Conservation (phyloP, 106 monocot genomes). For the Acorus calamus region DNA sequence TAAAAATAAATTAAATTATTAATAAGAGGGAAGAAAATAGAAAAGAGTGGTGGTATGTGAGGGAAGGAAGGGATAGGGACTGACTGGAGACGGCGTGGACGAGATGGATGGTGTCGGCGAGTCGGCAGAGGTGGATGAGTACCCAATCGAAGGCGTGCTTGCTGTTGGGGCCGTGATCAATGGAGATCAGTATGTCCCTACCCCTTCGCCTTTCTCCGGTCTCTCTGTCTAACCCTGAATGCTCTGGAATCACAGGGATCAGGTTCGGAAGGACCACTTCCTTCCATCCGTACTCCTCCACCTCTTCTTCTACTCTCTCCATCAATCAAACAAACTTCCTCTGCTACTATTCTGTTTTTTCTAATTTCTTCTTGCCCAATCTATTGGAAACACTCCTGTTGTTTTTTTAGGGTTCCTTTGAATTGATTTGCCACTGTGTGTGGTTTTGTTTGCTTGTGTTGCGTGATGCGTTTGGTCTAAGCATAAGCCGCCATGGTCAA, state of each 20-base stretch:
- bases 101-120: constrained; percentile 85
- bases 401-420: no score
- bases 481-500: no score
- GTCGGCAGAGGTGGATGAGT: constrained; percentile 72
- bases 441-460: no score
- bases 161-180: constrained; percentile 69
- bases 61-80: neutral
- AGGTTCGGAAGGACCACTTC: constrained; percentile 68
- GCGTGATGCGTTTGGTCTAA: no score
- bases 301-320: constrained; percentile 58
- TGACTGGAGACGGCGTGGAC: constrained; percentile 69
- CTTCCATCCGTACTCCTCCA: constrained; percentile 70
- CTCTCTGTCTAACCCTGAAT: constrained; percentile 53
- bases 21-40: no score
- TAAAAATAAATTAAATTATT: no score
- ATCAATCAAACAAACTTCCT: constrained; percentile 8
- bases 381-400: no score
- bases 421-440: no score
- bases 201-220: constrained; percentile 56
- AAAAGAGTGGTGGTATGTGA: neutral
- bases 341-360: no score
- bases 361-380: no score
- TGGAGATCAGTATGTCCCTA: constrained; percentile 56
- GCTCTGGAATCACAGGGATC: constrained; percentile 37
- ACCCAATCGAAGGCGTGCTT: constrained; percentile 77